These are phyloP conservation scores for Zelopaecilomyces penicillatus DNA, from an alignment of 2,329 filamentous ascomycete genomes.

Conservation along the genomic window DNA sequence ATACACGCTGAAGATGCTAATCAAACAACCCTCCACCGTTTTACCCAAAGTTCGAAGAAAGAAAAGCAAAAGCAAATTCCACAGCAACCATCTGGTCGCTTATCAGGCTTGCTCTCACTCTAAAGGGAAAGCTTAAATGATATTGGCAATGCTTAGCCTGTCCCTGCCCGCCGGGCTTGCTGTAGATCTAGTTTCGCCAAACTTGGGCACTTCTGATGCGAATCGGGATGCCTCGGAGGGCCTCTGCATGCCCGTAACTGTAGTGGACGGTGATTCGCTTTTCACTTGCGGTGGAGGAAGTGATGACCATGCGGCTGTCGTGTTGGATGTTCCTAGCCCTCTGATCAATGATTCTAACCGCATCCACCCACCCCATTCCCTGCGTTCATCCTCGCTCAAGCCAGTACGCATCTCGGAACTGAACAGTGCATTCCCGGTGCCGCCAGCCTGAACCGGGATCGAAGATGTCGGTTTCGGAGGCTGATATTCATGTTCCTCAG, in stretches of 20 bases:
- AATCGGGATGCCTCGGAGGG: constrained; percentile 23
- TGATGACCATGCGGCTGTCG: constrained; percentile 17
- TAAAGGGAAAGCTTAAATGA: constrained; percentile 24
- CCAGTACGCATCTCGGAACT: constrained; percentile 42
- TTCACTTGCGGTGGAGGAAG: constrained; percentile 27
- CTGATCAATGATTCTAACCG: constrained; percentile 49
- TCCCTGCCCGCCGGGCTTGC: constrained; percentile 22
- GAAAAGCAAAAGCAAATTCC: not conserved
- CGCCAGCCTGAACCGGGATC: constrained; percentile 11
- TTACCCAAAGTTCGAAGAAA: not conserved
- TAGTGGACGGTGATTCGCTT: constrained; percentile 20
- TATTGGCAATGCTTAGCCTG: constrained; percentile 36
- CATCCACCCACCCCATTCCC: constrained; percentile 76
- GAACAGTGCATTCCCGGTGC: constrained; percentile 30
- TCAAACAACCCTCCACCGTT: not conserved
- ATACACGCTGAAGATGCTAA: too few species aligned
- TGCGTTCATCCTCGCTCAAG: constrained; percentile 47
- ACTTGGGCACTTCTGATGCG: constrained; percentile 17
- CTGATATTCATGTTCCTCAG: constrained; percentile 43
- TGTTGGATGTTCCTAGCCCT: constrained; percentile 19
- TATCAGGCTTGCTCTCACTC: too few species aligned
- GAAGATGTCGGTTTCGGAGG: constrained; percentile 13
- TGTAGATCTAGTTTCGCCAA: constrained; percentile 17
- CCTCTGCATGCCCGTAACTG: constrained; percentile 19
- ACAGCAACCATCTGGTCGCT: not conserved